Conservation (phyloP, 495 filamentous ascomycete species). For the Podospora fimiseda region DNA sequence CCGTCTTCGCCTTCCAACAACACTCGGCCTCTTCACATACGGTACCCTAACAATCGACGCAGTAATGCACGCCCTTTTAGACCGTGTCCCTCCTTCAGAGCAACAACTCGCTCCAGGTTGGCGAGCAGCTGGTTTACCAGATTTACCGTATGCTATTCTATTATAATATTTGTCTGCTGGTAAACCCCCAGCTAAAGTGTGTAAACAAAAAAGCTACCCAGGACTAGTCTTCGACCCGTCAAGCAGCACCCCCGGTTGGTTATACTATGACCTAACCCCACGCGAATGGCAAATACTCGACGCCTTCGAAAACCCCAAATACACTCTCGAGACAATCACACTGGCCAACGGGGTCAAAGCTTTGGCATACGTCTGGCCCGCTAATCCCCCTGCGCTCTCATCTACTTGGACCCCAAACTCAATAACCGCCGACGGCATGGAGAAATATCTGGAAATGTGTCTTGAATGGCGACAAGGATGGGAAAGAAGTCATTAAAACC, state of each 20-base stretch:
- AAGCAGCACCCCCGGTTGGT: not conserved
- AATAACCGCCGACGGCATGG: not conserved
- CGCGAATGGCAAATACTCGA: slow-evolving; percentile 6
- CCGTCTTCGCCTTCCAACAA: not conserved
- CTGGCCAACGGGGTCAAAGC: slow-evolving; percentile 2
- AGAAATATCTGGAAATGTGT: not conserved
- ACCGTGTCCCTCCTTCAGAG: slow-evolving; percentile 7
- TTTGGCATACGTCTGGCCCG: slow-evolving; percentile 11
- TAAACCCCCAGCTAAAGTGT: not conserved
- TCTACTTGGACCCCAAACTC: slow-evolving; percentile 7
- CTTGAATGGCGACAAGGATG: slow-evolving; percentile 6
- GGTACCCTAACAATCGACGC: slow-evolving; percentile 9
- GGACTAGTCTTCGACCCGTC: slow-evolving; percentile 7
- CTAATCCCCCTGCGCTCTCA: not conserved
- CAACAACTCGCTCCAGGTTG: slow-evolving; percentile 1
- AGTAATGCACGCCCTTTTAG: slow-evolving; percentile 5
- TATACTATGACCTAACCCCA: slow-evolving; percentile 5
- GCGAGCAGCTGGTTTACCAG: slow-evolving; percentile 9
- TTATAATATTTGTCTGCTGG: not conserved
- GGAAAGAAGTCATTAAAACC: slow-evolving; percentile 2
- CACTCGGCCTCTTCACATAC: slow-evolving; percentile 8
- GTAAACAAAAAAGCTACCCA: slow-evolving; percentile 5
- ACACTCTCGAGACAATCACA: slow-evolving; percentile 1
- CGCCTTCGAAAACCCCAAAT: slow-evolving; percentile 7
- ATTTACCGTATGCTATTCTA: slow-evolving; percentile 5